Evolutionary conservation across 768 basidiomycete genomes (phyloP), one percentile per base, ranked within the genome.

Genomic region (Lactarius tabidus): DNA sequence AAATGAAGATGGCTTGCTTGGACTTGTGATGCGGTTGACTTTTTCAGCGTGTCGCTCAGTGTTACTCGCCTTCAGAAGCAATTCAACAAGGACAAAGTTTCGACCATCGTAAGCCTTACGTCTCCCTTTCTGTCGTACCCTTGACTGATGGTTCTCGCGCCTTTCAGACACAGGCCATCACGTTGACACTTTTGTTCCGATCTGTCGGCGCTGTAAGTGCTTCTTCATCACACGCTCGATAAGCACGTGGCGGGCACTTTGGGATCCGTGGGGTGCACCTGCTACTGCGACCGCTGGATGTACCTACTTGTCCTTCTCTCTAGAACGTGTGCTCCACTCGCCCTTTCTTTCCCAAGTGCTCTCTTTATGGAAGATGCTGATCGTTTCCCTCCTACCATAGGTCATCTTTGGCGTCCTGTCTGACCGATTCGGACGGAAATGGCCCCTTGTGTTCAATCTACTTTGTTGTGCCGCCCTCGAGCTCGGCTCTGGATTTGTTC

Each of bases 371-470:
- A 18, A 51, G 45, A 56, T 53, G 6, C 66, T 67, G n/a, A 67
- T 31, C 35, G 15, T 7, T 15, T n/a, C 57, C 20, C 31, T 15
- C 28, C 31, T 39, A 31, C 39, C 62, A 26, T 43, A 77, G 77
- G 65, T 93, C 59, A 78, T 94, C 69, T 95, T 96, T 69, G 94
- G 94, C 58, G 73, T 94, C 39, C 70, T 89, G 28, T 90, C 90
- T 3, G 95, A 97, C 73, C 85, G 95, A 2, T 96, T 80, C 73
- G 95, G 95, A 5, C 84, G 95, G 26, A 96, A 95, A 80, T 98
- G 94, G 94, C 94, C 95, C 7, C 80, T 95, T 7, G 85, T 96
- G 28, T 66, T 72, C 70, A 95, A 94, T 73, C 79, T 95, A 29
- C 52, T 93, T 31, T 71, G 94, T 51, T 84, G 93, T 66, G 80